phyloP scores from a whole-genome alignment of 176 grass and related monocot species.

The Paspalum notatum region DNA sequence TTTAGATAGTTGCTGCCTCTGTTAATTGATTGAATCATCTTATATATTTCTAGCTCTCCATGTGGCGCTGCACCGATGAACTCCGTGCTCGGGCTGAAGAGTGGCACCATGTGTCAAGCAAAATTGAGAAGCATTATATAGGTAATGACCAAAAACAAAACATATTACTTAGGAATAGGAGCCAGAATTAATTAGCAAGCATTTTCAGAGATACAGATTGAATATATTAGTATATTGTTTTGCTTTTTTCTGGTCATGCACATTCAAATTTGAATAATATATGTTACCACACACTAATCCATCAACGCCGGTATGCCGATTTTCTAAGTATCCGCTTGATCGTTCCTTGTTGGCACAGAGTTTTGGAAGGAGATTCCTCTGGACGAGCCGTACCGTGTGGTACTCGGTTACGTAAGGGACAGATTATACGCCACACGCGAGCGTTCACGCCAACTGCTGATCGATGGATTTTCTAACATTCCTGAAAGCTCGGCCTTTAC shows the following conservation, averaged over 20 bases:
- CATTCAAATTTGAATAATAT: no score
- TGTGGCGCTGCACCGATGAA: slow-evolving; percentile 87
- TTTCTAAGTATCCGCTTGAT: no score
- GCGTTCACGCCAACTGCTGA: slow-evolving; percentile 54
- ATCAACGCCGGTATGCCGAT: no score
- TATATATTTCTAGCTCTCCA: slow-evolving; percentile 62
- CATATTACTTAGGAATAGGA: neutral
- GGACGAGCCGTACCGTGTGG: slow-evolving; percentile 75
- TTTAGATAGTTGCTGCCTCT: neutral
- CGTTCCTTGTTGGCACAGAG: slow-evolving; percentile 43
- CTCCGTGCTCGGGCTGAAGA: slow-evolving; percentile 64
- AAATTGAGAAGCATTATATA: slow-evolving; percentile 77
- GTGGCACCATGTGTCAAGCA: slow-evolving; percentile 41
- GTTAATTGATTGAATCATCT: neutral
- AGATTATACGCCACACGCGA: slow-evolving; percentile 85
- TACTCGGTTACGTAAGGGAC: slow-evolving; percentile 82
- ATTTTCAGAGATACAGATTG: neutral
- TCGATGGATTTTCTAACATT: slow-evolving; percentile 61
- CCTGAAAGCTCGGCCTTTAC: slow-evolving; percentile 46
- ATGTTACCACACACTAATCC: no score
- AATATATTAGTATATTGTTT: no score
- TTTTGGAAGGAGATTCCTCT: slow-evolving; percentile 84
- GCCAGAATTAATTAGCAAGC: neutral
- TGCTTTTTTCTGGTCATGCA: no score
- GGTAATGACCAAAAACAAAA: slow-evolving; percentile 31